Percentiles rank a stretch among this genome's conserved stretches.
Conservation (phyloP, 352 stramenopile genomes). For the Phytopythium cucurbitacearum region DNA sequence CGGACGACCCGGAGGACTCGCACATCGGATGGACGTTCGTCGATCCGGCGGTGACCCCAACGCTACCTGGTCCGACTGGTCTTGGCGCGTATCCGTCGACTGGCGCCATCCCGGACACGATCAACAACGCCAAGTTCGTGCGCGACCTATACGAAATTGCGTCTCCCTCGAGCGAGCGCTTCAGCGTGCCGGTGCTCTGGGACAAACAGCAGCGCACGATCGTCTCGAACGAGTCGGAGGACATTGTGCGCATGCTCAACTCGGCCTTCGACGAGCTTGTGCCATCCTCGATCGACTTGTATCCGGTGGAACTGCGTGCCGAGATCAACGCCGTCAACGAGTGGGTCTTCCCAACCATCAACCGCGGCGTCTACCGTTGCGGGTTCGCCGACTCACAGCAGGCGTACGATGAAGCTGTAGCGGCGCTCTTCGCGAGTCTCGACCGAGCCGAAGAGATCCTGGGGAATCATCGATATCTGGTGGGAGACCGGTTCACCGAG, state of each 20-base stretch:
- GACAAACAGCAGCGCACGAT: conserved; percentile 93
- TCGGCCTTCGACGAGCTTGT: conserved; percentile 85
- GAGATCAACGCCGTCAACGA: conserved; percentile 86
- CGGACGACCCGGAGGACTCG: conserved; percentile 52
- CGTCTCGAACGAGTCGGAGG: conserved; percentile 94
- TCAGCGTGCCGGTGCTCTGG: conserved; percentile 92
- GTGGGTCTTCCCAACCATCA: conserved; percentile 91
- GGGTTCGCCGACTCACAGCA: conserved; percentile 53
- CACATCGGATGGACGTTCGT: conserved; percentile 88
- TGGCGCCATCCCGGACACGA: conserved; percentile 41
- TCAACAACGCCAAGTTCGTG: conserved; percentile 66
- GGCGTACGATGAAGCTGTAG: conserved; percentile 89
- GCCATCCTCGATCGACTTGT: conserved; percentile 80
- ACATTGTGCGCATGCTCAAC: conserved; percentile 96
- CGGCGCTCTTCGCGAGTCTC: conserved; percentile 76
- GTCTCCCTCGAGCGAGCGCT: conserved; percentile 69
- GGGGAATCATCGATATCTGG: conserved; percentile 61
- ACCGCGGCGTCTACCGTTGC: conserved; percentile 88
- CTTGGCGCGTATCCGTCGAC: conserved; percentile 32
- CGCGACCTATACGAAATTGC: conserved; percentile 86
- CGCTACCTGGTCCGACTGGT: conserved; percentile 21
- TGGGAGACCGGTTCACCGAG: conserved; percentile 67
- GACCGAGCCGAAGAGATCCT: conserved; percentile 83
- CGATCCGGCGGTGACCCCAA: conserved; percentile 32
- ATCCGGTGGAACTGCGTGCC: conserved; percentile 68